Evolutionary conservation across 2,329 filamentous ascomycete species (phyloP), one percentile per base, ranked within the genome.

Genomic region (Diplodia sapinea): DNA sequence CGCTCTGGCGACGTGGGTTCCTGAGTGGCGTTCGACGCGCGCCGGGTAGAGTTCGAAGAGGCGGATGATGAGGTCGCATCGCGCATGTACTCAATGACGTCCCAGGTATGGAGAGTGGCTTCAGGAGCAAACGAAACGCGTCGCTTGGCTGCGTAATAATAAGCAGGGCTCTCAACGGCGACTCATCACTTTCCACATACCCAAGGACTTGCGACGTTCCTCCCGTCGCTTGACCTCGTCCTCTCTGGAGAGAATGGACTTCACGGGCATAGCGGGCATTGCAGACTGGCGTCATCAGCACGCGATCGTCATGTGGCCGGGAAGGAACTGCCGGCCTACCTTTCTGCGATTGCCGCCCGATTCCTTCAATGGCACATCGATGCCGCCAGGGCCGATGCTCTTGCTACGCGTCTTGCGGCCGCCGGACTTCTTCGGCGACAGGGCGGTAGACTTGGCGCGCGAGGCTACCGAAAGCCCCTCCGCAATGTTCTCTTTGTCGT

Each of bases 121-220:
- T 99, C 95, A 1, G 95, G 95, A 4, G 95, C 95, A 79, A 99
- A 99, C 0, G 94, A 98, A 40, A 99, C 95, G 75, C 95, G 89
- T 74, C 95, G 89, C 77, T 95, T 96, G 57, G 94, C 87, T 86
- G 69, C 50, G 26, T 55, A 74, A 26, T 31, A 23, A 17, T 59
- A 29, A 66, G 64, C 43, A 54, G 36, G 8, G 55, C 15, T 62
- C 51, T 13, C 2, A 17, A n/a, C 15, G 23, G 2, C 4, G 20
- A 9, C 4, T 13, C 54, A 3, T 38, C n/a, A 40, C 7, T 20
- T 9, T 13, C 4, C 11, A 73, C 77, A 47, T 77, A 86, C 85
- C 93, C 68, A 97, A 86, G 20, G 94, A 97, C 78, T 98, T 98
- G 72, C 95, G 87, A 70, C 95, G 89, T 54, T 93, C 94, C 77